Evolutionary conservation across 148 eudicot species (phyloP), one percentile per base, ranked within the genome.

Genomic region (Rhododendron ferrugineum): DNA sequence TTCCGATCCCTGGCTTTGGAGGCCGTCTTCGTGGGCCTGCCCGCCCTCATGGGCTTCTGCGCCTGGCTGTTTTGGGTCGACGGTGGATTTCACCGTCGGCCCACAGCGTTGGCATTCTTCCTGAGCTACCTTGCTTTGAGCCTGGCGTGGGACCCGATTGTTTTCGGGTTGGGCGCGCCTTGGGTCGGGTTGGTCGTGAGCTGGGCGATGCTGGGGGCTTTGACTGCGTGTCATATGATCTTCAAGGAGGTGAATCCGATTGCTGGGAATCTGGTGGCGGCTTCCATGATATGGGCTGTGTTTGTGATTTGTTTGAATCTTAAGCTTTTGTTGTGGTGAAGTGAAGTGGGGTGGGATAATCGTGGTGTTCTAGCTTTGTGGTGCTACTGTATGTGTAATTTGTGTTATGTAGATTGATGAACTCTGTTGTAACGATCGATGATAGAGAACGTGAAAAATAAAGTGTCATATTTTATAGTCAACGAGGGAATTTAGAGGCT

Each of bases 31-130:
- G 70, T 96, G 78, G 92, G 86, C 8, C 89, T 90, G 14, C 85
- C 94, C 0, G 36, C 85, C 1, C 83, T 96, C 0, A 90, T 94
- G 96, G 96, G 98, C 86, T 89, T 94, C 2, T 91, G 94, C 11
- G 96, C 92, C 0, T 96, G 98, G 98, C 91, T 96, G 1, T 94
- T 95, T 3, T 96, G 99, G 99, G 97, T 95, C 23, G 93, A 94
- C 9, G 98, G 96, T 6, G 99, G 99, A 89, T 92, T 96, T 58
- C 97, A 94, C 46, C 83, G 88, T 58, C 81, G 78, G 84, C 96
- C 96, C 14, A 74, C 11, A 2, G 89, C 87, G 0, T 23, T 91
- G 78, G 84, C 86, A 1, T 47, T 95, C 36, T 94, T 90, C 68
- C 23, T 89, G 88, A 89, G 86, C 37, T 95, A 95, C 64, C 82